Percentiles rank a stretch among this genome's conserved stretches.
These are phyloP conservation scores for Chlorella sp. DNA, from an alignment of 139 green algal genomes.

Conservation along the genomic window DNA sequence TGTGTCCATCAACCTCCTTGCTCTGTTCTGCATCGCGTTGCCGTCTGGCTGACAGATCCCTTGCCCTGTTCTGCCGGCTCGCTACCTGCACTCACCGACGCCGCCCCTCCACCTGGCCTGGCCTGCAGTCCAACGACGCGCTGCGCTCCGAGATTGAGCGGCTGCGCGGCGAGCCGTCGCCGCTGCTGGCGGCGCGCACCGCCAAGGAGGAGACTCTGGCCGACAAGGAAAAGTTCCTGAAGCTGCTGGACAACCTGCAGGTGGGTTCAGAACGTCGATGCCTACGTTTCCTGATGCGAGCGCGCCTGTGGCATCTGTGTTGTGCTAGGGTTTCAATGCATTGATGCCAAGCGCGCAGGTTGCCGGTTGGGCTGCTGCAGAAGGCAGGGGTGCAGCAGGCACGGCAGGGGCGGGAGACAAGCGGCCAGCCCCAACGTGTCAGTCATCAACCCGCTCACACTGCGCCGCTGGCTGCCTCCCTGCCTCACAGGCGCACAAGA, in stretches of 20 bases:
- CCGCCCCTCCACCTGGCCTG: background rate
- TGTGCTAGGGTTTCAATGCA: no score
- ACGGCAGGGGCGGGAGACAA: no score
- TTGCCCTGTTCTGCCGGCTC: no score
- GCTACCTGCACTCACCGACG: no score
- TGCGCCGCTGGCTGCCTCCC: background rate
- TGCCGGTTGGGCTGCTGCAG: background rate
- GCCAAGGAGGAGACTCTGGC: conserved; percentile 49
- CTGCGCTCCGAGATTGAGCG: conserved; percentile 61
- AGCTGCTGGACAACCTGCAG: conserved; percentile 72
- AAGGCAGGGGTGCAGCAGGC: no score
- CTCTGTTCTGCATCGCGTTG: no score
- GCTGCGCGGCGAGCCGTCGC: conserved; percentile 64
- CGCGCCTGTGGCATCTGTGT: no score
- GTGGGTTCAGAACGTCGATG: conserved; percentile 14
- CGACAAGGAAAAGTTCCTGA: conserved; percentile 74
- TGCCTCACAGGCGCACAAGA: conserved; percentile 55
- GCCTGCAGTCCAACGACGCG: conserved; percentile 53
- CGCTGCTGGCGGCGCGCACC: conserved; percentile 65
- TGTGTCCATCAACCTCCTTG: no score
- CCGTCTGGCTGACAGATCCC: no score
- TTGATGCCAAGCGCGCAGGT: no score
- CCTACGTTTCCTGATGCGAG: no score
- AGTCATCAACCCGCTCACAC: background rate
- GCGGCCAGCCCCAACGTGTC: no score